Base-by-base conservation (phyloP, 805 yeast species). In the Phaffomyces thermotolerans region DNA sequence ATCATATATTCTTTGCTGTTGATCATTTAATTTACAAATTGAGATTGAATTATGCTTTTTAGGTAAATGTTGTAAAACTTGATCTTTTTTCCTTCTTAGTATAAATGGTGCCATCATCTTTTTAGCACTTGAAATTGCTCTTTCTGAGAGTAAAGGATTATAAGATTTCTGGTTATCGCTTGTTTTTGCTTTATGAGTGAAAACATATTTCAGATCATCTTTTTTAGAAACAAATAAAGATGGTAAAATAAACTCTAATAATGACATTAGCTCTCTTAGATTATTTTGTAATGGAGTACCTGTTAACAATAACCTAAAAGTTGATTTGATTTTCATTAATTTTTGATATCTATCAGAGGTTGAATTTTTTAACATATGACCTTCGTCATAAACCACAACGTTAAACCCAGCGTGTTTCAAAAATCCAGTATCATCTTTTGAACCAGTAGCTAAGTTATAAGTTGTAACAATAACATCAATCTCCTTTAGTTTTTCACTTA, bases 61-160 rank as follows among this genome's bases (percentile, higher is more conserved):
- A 1, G 99, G 99, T 46, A 93, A 69, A 59, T 93, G 91, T 58
- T 85, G 78, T 63, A 93, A 73, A 8, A 93, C 99, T 64, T 91
- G 97, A 44, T 78, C 85, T 66, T 93, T 93, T 59, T 82, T 83
- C 61, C 99, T 79, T 64, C 99, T 76, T 56, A 93, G 68, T 8
- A 93, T 91, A 67, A 93, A 93, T 4, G 99, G 99, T 3, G 95
- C 84, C 98, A 93, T 91, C 97, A 93, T 91, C 6, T 93, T 84
- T 61, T 87, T 88, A 4, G 99, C 99, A 58, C 89, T 85, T 30
- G 80, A 74, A 49, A 93, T 89, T 1, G 99, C 95, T 65, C 91
- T 95, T 52, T 83, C 84, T 0, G 97, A 87, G 34, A 93, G 67
- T 36, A 93, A 70, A 2, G 96, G 96, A 52, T 86, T 85, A 57